Evolutionary conservation across 1,284 basidiomycete genomes (phyloP).

Genomic region (Stygiomarasmius scandens): DNA sequence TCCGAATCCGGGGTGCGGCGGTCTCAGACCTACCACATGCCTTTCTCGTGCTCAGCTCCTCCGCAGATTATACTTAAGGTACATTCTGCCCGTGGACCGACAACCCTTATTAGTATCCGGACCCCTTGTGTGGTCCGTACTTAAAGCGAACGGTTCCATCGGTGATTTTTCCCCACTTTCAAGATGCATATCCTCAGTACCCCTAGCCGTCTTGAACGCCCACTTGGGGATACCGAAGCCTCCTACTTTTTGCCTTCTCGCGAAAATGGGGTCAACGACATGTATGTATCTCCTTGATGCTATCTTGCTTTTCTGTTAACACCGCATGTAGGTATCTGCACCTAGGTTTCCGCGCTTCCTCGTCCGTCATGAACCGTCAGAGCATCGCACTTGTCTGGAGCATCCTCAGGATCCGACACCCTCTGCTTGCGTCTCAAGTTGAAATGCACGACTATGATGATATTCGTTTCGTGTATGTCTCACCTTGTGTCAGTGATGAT

Average conservation of each 20-base stretch:
- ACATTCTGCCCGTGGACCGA: too few relatives aligned
- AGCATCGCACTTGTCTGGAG: constrained; percentile 70
- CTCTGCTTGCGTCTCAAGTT: constrained; percentile 63
- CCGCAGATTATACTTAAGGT: too few relatives aligned
- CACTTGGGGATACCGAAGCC: constrained; percentile 64
- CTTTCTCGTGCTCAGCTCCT: too few relatives aligned
- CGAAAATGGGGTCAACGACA: constrained; percentile 79
- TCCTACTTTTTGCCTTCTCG: constrained; percentile 78
- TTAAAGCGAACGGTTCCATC: too few relatives aligned
- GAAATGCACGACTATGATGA: constrained; percentile 66
- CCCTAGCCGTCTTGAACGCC: constrained; percentile 46
- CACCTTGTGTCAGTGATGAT: too few relatives aligned
- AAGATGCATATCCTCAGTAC: constrained; percentile 22
- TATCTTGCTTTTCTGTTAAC: neutral
- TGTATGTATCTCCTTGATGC: constrained; percentile 48
- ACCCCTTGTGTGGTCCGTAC: too few relatives aligned
- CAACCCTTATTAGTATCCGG: too few relatives aligned
- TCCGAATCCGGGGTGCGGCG: too few relatives aligned
- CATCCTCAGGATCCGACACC: constrained; percentile 66
- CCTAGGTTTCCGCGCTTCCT: constrained; percentile 59
- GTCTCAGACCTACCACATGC: too few relatives aligned
- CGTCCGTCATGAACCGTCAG: constrained; percentile 39
- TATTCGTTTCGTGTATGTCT: constrained; percentile 62
- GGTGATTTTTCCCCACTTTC: too few relatives aligned
- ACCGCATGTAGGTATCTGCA: constrained; percentile 60